Evolutionary conservation across 441 rosid species (phyloP), one percentile per base, ranked within the genome.

Genomic region (Bruguiera hainesii): DNA sequence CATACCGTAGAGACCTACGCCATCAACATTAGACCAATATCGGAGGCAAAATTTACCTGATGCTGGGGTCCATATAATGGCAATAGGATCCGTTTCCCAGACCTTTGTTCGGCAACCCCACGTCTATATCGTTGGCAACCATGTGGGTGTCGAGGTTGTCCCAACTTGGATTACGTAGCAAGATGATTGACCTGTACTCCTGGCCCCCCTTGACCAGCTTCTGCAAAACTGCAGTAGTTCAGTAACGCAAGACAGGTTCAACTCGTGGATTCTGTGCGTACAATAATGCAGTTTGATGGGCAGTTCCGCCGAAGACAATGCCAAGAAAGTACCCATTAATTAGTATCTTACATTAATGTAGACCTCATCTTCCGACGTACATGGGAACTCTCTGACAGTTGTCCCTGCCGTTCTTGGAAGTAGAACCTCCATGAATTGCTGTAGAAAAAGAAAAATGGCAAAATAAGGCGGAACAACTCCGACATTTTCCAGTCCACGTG

Each of bases 261-360:
- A 13, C 29, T 37, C 50, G 37, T 56, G 71, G 29, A 56, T 68
- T 52, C 35, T 35, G 15, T 25, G 5, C 64, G 75, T 62, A 66
- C 75, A 75, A 75, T 51, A 51, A 67, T 75, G 31, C 59, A 29
- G 6, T 51, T 57, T 53, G 25, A 29, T 18, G 18, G 6, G 20
- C 9, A 33, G 8, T 49, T 18, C 59, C 58, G 25, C 4, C 29
- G 56, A 26, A 29, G 31, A 20, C 46, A 50, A 63, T 18, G 21
- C 20, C 19, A 61, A 28, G 3, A 15, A 61, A 52, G 25, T 68
- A 60, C 28, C 18, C 3, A 33, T 33, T 1, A 33, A 62, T 42
- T 8, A 56, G 42, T 63, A 50, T 9, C 55, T 55, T 33, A 6
- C 37, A 33, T 7, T 2, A 63, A 48, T 28, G 67, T 30, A 20